Percentiles rank a stretch among this genome's conserved stretches.
Evolutionary conservation across 1,284 basidiomycete genomes (phyloP).

Genomic region (Apiotrichum laibachii): DNA sequence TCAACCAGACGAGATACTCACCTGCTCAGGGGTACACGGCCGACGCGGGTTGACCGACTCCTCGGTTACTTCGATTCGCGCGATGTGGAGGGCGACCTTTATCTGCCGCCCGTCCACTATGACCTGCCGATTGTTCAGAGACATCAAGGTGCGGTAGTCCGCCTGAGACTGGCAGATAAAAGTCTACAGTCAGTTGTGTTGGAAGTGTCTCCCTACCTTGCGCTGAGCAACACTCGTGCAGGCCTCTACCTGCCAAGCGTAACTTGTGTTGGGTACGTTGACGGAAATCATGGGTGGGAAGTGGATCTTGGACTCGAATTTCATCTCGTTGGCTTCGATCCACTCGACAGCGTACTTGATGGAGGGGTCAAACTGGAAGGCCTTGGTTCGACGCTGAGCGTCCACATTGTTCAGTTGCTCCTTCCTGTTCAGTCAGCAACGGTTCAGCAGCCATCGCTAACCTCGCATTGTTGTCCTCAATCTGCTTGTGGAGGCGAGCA

Average conservation of each 20-base stretch:
- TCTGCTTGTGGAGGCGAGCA: neutral
- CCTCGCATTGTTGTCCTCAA: constrained; percentile 7
- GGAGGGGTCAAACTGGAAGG: constrained; percentile 58
- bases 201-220: constrained; percentile 56
- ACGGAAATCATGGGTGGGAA: constrained; percentile 77
- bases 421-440: constrained; percentile 53
- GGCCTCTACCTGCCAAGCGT: constrained; percentile 70
- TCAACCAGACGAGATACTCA: constrained; percentile 6
- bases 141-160: constrained; percentile 71
- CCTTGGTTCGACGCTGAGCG: constrained; percentile 49
- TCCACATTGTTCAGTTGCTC: constrained; percentile 61
- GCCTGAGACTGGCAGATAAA: constrained; percentile 82
- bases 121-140: constrained; percentile 60
- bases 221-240: constrained; percentile 63
- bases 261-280: constrained; percentile 64
- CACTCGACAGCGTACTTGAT: constrained; percentile 66
- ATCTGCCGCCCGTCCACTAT: constrained; percentile 2
- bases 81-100: constrained; percentile 29
- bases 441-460: neutral
- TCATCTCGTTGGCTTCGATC: constrained; percentile 66
- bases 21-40: constrained; percentile 25
- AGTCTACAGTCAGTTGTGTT: constrained; percentile 57
- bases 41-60: constrained; percentile 26
- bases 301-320: constrained; percentile 76
- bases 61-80: constrained; percentile 31